Conservation (phyloP, 2,329 filamentous ascomycete species). For the Didymella keratinophila region DNA sequence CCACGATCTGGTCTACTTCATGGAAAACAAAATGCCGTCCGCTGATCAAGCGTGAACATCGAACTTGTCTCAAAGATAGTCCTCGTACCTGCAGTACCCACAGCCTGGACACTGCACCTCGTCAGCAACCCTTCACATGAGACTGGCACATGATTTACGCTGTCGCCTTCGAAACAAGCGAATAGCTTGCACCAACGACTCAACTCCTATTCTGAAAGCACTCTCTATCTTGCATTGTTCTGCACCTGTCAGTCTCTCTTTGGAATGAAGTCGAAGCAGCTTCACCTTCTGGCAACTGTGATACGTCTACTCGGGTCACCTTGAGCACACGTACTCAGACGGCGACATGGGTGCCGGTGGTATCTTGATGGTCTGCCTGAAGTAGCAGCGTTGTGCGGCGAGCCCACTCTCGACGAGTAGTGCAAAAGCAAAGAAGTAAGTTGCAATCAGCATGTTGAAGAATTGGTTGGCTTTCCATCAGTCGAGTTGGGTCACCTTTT, state of each 20-base stretch:
- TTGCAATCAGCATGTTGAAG: background rate
- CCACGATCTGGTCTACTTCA: background rate
- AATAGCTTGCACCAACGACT: background rate
- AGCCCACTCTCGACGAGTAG: background rate
- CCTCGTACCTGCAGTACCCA: background rate
- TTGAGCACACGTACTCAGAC: background rate
- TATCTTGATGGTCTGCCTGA: background rate
- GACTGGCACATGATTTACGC: background rate
- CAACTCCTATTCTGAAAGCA: background rate
- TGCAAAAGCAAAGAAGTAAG: background rate
- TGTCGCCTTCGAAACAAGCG: background rate
- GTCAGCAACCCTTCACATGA: background rate
- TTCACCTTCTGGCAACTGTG: background rate
- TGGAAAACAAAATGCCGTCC: background rate
- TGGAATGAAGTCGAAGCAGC: background rate
- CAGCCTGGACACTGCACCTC: background rate
- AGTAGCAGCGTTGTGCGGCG: background rate
- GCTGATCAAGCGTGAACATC: background rate
- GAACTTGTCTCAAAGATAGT: background rate
- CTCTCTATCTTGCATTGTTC: background rate
- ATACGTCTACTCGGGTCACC: background rate
- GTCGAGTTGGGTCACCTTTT: background rate
- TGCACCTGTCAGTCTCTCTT: background rate
- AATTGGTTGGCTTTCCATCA: background rate
- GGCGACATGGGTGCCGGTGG: background rate